These are phyloP conservation scores for Botrytis paeoniae DNA, from an alignment of 2,329 filamentous ascomycete genomes.

Conservation along the genomic window DNA sequence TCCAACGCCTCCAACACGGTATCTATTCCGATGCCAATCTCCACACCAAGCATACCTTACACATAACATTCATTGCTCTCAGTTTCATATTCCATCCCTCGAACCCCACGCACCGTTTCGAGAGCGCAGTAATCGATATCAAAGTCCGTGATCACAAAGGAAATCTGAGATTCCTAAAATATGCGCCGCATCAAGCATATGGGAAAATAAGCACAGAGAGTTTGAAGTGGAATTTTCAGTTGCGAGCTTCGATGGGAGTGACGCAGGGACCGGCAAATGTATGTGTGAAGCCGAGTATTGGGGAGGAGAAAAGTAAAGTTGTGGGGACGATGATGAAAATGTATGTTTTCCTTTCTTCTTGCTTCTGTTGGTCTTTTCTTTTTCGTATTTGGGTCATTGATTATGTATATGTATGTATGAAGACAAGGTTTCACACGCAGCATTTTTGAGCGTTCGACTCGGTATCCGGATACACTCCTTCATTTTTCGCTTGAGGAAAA, in stretches of 20 bases:
- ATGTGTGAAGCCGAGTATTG: slow-evolving; percentile 21
- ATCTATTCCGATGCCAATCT: slow-evolving; percentile 44
- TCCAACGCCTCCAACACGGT: slow-evolving; percentile 49
- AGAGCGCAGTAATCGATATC: slow-evolving; percentile 8
- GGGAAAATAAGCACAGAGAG: slow-evolving; percentile 26
- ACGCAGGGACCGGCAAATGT: slow-evolving; percentile 41
- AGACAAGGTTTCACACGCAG: slow-evolving; percentile 19
- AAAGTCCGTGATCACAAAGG: slow-evolving; percentile 31
- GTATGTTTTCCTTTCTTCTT: slow-evolving; percentile 18
- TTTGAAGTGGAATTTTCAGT: slow-evolving; percentile 31
- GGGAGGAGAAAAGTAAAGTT: slow-evolving; percentile 26
- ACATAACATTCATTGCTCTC: slow-evolving; percentile 49
- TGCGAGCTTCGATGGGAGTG: slow-evolving; percentile 42
- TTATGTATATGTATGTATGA: not conserved
- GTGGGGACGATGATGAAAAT: slow-evolving; percentile 33
- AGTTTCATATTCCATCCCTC: slow-evolving; percentile 49
- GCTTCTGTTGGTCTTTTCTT: not conserved
- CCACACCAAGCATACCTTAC: slow-evolving; percentile 42
- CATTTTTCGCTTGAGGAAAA: slow-evolving; percentile 52
- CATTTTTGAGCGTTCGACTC: not conserved
- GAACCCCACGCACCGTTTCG: not conserved
- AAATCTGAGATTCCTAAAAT: slow-evolving; percentile 42
- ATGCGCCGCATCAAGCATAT: slow-evolving; percentile 49
- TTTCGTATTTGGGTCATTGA: not conserved
- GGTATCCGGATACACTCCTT: slow-evolving; percentile 36